Evolutionary conservation across 345 rosid genomes (phyloP).

Genomic region (Lumnitzera littorea): DNA sequence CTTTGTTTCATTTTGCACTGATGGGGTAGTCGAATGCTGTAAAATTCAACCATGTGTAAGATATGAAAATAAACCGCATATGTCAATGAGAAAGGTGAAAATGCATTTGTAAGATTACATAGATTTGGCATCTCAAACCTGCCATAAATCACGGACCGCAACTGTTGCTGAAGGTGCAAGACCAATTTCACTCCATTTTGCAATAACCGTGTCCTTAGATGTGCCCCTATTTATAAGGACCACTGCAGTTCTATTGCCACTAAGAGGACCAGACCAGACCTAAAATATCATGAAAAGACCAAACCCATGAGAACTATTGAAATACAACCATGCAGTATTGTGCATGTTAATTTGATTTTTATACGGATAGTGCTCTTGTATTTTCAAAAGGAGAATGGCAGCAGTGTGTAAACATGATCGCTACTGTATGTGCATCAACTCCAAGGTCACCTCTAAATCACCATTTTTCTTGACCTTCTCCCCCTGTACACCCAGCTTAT

Average conservation of each 20-base stretch:
- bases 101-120: too few relatives aligned
- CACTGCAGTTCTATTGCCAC: constrained; percentile 44
- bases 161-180: constrained; percentile 33
- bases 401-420: too few relatives aligned
- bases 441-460: constrained; percentile 46
- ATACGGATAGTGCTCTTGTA: too few relatives aligned
- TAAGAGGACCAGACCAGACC: constrained; percentile 79
- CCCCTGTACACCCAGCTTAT: constrained; percentile 73
- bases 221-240: constrained; percentile 57
- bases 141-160: constrained; percentile 72
- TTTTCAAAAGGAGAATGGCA: not conserved
- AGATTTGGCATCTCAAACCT: constrained; percentile 25
- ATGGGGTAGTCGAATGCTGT: constrained; percentile 12
- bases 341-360: too few relatives aligned
- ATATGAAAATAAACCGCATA: too few relatives aligned
- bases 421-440: too few relatives aligned
- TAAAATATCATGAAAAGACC: constrained; percentile 1
- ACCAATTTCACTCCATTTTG: constrained; percentile 67
- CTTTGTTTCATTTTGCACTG: constrained; percentile 6
- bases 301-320: too few relatives aligned
- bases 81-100: too few relatives aligned
- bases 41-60: not conserved
- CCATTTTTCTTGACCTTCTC: constrained; percentile 62
- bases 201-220: constrained; percentile 29
- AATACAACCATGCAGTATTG: too few relatives aligned